Percentiles rank a stretch among this genome's conserved stretches.
Conservation (phyloP, 1,284 basidiomycete species). For the Fomitopsis betulina region DNA sequence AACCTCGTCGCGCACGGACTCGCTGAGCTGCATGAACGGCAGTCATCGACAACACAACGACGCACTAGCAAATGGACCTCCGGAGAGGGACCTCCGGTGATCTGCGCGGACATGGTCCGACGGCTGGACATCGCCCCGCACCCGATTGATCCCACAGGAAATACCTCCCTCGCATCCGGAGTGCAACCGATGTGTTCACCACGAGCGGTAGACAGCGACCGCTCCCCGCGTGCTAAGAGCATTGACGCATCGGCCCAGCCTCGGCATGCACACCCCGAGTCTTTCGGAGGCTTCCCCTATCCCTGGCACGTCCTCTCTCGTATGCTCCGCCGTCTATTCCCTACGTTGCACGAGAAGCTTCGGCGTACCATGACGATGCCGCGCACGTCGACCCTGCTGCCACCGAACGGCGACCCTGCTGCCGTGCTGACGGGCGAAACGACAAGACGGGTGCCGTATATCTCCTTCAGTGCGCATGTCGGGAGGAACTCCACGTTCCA, state of each 20-base stretch:
- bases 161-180: not conserved
- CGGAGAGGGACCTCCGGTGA: constrained; percentile 13
- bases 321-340: constrained; percentile 52
- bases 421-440: constrained; percentile 26
- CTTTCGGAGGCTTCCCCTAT: constrained; percentile 86
- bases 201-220: not conserved
- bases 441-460: constrained; percentile 69
- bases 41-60: not conserved
- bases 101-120: constrained; percentile 78
- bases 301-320: constrained; percentile 56
- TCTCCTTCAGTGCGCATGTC: constrained; percentile 82
- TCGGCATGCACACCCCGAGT: constrained; percentile 5
- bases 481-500: constrained; percentile 89
- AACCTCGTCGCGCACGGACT: not conserved
- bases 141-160: constrained; percentile 60
- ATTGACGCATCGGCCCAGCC: not conserved
- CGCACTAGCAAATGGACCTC: not conserved
- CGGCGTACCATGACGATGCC: constrained; percentile 72
- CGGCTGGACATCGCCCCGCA: constrained; percentile 71
- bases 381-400: constrained; percentile 59
- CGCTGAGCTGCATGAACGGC: not conserved
- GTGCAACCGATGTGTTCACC: not conserved
- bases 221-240: not conserved
- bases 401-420: constrained; percentile 22
- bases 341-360: constrained; percentile 47